Base-by-base conservation (phyloP, 176 grass and related monocot genomes). In the Themeda triandra region DNA sequence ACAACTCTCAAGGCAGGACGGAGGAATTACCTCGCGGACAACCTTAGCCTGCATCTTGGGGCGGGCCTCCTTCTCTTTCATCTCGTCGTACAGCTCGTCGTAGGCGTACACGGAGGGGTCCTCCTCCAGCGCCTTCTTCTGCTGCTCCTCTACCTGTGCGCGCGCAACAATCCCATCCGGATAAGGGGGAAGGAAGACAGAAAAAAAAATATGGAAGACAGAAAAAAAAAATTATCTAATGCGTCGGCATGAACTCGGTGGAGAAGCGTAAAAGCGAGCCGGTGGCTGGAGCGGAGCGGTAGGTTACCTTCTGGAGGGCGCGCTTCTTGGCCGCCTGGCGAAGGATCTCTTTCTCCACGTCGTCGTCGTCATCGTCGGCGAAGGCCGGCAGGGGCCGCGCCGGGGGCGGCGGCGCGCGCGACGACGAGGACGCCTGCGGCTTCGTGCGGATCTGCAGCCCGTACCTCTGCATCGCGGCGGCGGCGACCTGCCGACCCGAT, bases 61-160 rank as follows among this genome's bases (percentile, higher is more conserved):
- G 54, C 87, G 86, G 41, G 83, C 87, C 11, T 88, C 76, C 80
- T 96, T 92, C 87, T 96, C 89, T 79, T 98, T 98, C 96, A 96
- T 98, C 17, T 92, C 91, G 39, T 98, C 93, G 36, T 95, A 98
- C 29, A 95, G 89, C 27, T 92, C 96, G 29, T 98, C 96, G 31
- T 98, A 98, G 41, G 94, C 89, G 59, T 94, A 94, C 12, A 98
- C 93, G 21, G 93, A 98, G 21, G 93, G 96, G 70, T 98, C 96
- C 89, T 98, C 89, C 63, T 94, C 91, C 23, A 98, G 70, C 19
- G 93, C 93, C 81, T 95, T 94, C 89, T 94, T 89, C 67, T 92
- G 91, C 71, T 96, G 91, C 75, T 98, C 93, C 86, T 95, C 93
- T 8, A 96, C 84, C 96, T 98, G 64, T 36, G 69, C 35, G 24